A percentile compares a stretch with the other conserved stretches of the same genome.
These are phyloP conservation scores for Hypoxylon trugodes DNA, from an alignment of 495 filamentous ascomycete species.

Conservation along the genomic window DNA sequence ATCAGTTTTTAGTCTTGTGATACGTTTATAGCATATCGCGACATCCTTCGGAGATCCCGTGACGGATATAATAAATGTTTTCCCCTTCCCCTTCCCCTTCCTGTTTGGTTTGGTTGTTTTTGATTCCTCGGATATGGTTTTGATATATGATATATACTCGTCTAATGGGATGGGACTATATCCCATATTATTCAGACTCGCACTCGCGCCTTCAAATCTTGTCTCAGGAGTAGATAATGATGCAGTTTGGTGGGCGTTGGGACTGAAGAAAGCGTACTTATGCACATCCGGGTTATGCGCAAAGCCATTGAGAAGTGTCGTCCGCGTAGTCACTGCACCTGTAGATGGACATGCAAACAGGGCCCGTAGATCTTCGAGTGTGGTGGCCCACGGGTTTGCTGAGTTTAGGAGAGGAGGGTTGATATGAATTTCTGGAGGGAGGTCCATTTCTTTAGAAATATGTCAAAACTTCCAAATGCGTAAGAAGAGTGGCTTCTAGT, in stretches of 20 bases:
- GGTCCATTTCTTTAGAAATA: conserved; percentile 27
- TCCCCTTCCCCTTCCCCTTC: conserved; percentile 41
- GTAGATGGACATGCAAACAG: conserved; percentile 67
- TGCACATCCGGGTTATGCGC: conserved; percentile 65
- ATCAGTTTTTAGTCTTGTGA: too few species aligned
- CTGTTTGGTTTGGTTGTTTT: too few species aligned
- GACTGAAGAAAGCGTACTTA: conserved; percentile 70
- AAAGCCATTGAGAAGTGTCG: conserved; percentile 67
- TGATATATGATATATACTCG: conserved; percentile 67
- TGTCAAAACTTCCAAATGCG: too few species aligned
- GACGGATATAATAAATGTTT: conserved; percentile 74
- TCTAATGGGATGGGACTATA: conserved; percentile 72
- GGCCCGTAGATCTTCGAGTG: conserved; percentile 59
- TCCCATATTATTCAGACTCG: conserved; percentile 75
- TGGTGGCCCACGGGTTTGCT: conserved; percentile 74
- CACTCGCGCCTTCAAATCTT: conserved; percentile 41
- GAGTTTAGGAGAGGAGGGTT: conserved; percentile 74
- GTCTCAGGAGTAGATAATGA: too few species aligned
- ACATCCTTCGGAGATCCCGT: conserved; percentile 66
- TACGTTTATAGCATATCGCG: conserved; percentile 51
- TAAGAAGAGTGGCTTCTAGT: too few species aligned
- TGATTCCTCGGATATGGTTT: conserved; percentile 33
- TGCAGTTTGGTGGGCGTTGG: conserved; percentile 62
- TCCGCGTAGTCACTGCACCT: conserved; percentile 75
- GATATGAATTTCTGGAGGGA: conserved; percentile 52